phyloP scores from a whole-genome alignment of 371 early-diverging fungal species.

The Apophysomyces elegans region DNA sequence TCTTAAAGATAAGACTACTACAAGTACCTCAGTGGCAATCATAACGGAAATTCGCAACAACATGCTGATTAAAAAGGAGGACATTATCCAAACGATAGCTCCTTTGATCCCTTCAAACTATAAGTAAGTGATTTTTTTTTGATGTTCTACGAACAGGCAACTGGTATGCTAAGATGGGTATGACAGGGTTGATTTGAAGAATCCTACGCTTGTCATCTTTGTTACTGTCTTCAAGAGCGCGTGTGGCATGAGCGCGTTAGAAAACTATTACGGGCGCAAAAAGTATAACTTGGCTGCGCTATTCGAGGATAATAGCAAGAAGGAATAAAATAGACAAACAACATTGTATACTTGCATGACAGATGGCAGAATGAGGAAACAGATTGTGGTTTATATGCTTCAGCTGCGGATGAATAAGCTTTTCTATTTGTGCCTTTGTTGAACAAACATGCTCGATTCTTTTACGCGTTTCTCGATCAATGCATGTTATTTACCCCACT shows the following conservation, averaged over 20 bases:
- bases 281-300: conserved; percentile 48
- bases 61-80: conserved; percentile 40
- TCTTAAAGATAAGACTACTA: conserved; percentile 18
- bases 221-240: conserved; percentile 58
- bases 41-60: conserved; percentile 55
- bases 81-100: conserved; percentile 46
- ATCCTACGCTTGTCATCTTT: conserved; percentile 53
- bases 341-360: background rate
- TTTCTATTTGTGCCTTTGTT: too few relatives aligned
- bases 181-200: conserved; percentile 46
- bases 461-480: too few relatives aligned
- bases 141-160: background rate
- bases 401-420: too few relatives aligned
- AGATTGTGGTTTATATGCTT: too few relatives aligned
- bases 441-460: background rate
- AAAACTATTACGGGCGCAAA: conserved; percentile 47
- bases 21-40: conserved; percentile 43
- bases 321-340: background rate
- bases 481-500: too few relatives aligned
- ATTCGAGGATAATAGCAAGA: conserved; percentile 11
- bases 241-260: conserved; percentile 52
- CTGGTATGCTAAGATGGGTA: background rate
- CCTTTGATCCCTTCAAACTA: conserved; percentile 45
- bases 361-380: too few relatives aligned
- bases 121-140: conserved; percentile 26